Conservation (phyloP, 176 grass and related monocot genomes). For the Hsuehochloa calcarea region DNA sequence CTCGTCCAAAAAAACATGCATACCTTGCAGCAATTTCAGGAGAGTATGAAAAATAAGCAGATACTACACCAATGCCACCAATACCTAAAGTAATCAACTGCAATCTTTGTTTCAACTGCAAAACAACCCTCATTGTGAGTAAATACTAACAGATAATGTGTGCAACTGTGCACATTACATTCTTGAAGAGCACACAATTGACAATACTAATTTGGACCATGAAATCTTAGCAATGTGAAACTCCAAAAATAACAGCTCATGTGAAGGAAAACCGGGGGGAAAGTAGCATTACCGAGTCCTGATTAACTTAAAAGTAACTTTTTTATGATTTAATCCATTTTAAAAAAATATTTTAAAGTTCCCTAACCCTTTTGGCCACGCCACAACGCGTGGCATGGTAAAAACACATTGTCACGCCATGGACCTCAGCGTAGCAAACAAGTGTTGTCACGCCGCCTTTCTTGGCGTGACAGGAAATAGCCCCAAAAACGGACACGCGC, state of each 20-base stretch:
- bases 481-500: too few species aligned
- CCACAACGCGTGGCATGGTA: too few species aligned
- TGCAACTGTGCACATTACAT: background rate
- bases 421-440: too few species aligned
- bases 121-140: constrained; percentile 1
- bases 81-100: constrained; percentile 75
- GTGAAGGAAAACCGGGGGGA: background rate
- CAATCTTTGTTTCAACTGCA: constrained; percentile 87
- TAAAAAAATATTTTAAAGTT: too few species aligned
- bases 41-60: constrained; percentile 89
- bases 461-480: too few species aligned
- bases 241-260: background rate
- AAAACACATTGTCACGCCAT: too few species aligned
- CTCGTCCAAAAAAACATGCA: background rate
- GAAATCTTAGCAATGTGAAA: background rate
- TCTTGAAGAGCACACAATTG: background rate
- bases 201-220: background rate
- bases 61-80: constrained; percentile 75
- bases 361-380: too few species aligned
- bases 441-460: too few species aligned
- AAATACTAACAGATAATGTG: background rate
- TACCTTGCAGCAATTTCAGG: constrained; percentile 92
- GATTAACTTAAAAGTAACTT: constrained; percentile 2
- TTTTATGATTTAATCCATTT: too few species aligned
- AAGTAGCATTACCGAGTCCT: background rate